These are phyloP conservation scores for Teratosphaeria zuluensis DNA, from an alignment of 2,329 filamentous ascomycete species.

Conservation along the genomic window DNA sequence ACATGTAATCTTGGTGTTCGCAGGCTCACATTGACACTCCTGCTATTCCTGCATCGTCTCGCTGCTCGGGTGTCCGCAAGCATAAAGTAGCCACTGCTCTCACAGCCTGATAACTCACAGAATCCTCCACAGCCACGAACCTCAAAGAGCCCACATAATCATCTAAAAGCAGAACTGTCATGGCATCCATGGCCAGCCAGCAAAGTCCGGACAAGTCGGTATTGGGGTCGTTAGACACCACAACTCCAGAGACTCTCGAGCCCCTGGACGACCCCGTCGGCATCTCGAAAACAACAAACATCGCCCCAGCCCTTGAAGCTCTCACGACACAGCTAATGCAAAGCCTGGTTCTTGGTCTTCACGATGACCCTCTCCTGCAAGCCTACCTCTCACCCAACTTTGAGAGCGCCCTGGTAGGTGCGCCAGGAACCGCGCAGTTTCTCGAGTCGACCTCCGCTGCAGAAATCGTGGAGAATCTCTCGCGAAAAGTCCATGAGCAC, in stretches of 20 bases:
- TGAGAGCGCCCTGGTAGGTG: neutral
- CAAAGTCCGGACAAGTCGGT: neutral
- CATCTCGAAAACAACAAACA: neutral
- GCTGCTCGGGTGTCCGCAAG: neutral
- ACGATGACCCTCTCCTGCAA: neutral
- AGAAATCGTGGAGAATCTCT: neutral
- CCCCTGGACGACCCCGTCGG: neutral
- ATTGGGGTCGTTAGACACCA: neutral
- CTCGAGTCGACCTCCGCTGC: neutral
- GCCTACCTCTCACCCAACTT: neutral
- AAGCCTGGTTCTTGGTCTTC: neutral
- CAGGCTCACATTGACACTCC: too few relatives aligned
- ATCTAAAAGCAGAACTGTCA: too few relatives aligned
- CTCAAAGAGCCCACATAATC: too few relatives aligned
- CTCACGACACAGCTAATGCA: neutral
- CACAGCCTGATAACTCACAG: neutral
- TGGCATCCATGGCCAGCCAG: neutral
- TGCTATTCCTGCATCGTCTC: neutral
- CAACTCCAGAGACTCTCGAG: neutral
- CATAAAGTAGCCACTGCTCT: neutral
- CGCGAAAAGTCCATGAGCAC: neutral
- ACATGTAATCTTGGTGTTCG: too few relatives aligned
- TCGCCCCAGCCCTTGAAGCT: neutral
- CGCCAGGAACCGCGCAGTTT: neutral
- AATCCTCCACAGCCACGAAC: neutral